Evolutionary conservation across 768 basidiomycete genomes (phyloP).

Genomic region (Kwoniella sp.): DNA sequence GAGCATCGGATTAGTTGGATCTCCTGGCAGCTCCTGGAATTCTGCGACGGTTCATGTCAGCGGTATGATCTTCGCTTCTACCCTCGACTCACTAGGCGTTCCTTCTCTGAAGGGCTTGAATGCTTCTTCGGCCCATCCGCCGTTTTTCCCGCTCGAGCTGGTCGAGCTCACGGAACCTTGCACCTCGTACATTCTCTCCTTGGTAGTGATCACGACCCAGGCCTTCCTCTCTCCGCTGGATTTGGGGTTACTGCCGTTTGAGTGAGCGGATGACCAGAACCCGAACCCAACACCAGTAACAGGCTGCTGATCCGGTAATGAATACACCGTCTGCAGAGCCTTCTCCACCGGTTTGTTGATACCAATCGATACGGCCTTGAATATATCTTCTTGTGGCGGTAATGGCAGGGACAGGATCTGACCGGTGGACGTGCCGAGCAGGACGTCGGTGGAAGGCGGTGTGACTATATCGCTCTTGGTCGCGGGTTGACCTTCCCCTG

Average conservation of each 20-base stretch:
- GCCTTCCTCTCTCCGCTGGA: conserved; percentile 52
- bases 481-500: conserved; percentile 1
- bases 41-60: conserved; percentile 54
- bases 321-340: conserved; percentile 49
- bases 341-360: conserved; percentile 45
- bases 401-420: conserved; percentile 75
- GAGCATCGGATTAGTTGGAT: conserved; percentile 68
- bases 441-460: conserved; percentile 67
- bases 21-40: conserved; percentile 84
- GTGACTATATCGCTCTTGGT: conserved; percentile 44
- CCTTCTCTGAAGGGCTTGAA: conserved; percentile 71
- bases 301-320: conserved; percentile 70
- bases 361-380: conserved; percentile 58
- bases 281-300: conserved; percentile 83
- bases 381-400: conserved; percentile 83
- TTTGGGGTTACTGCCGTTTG: conserved; percentile 48
- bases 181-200: conserved; percentile 85
- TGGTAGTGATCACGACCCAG: conserved; percentile 76
- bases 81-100: conserved; percentile 65
- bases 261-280: conserved; percentile 57
- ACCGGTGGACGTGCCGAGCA: conserved; percentile 81
- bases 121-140: conserved; percentile 64
- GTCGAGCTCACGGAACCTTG: conserved; percentile 34
- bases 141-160: conserved; percentile 69
- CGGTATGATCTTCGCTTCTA: not conserved